These are phyloP conservation scores for Verbena officinalis DNA, from an alignment of 257 asterid genomes.

Conservation along the genomic window DNA sequence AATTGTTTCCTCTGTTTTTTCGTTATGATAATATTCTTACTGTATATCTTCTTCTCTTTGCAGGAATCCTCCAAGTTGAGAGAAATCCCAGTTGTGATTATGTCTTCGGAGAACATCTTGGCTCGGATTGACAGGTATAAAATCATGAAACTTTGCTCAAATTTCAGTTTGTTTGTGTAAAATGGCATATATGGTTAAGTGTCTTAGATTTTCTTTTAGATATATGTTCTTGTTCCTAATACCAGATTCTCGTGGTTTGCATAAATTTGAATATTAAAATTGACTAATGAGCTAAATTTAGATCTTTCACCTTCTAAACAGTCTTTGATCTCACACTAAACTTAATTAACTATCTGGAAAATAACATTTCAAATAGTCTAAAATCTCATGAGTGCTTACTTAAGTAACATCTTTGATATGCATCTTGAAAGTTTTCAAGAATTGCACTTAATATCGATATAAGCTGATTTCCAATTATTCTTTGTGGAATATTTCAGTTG, in stretches of 20 bases:
- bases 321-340: neutral
- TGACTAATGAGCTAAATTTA: neutral
- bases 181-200: neutral
- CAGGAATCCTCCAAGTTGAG: conserved; percentile 74
- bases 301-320: neutral
- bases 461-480: neutral
- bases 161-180: neutral
- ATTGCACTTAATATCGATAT: too few species aligned
- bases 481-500: conserved; percentile 49
- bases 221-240: neutral
- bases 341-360: neutral
- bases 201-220: neutral
- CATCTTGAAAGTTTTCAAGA: too few species aligned
- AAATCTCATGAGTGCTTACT: too few species aligned
- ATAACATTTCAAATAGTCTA: neutral
- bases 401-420: too few species aligned
- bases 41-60: neutral
- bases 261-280: neutral
- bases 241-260: neutral
- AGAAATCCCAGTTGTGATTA: conserved; percentile 82
- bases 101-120: conserved; percentile 84
- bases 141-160: neutral
- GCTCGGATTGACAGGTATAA: conserved; percentile 79
- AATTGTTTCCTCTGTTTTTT: neutral
- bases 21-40: conserved; percentile 5